These are phyloP conservation scores for Spathaspora sp. DNA, from an alignment of 805 yeast species.

Conservation along the genomic window DNA sequence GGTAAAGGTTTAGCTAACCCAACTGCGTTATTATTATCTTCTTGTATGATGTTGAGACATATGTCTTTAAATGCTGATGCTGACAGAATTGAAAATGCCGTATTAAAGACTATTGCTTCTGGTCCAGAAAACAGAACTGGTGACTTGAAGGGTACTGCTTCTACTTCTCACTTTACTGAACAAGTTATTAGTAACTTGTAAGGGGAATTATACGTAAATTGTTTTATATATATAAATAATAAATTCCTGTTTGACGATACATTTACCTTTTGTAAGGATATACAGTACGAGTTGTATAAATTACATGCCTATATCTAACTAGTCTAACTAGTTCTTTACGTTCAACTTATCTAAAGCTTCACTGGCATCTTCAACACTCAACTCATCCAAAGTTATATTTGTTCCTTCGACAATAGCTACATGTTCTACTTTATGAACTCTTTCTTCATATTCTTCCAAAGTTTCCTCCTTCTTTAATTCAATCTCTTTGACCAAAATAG, in stretches of 20 bases:
- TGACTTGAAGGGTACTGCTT: conserved; percentile 89
- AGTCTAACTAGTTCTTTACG: background rate
- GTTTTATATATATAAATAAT: background rate
- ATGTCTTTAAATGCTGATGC: conserved; percentile 86
- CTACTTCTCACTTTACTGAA: conserved; percentile 86
- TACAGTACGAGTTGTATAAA: background rate
- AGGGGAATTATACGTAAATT: conserved; percentile 7
- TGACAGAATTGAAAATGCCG: conserved; percentile 83
- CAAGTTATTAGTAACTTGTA: conserved; percentile 80
- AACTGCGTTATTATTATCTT: conserved; percentile 91
- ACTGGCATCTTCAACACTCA: conserved; percentile 9
- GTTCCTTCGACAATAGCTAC: conserved; percentile 93
- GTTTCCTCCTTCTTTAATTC: conserved; percentile 69
- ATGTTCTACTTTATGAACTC: conserved; percentile 86
- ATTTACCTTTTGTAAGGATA: background rate
- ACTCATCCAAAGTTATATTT: conserved; percentile 48
- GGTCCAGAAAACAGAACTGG: conserved; percentile 96
- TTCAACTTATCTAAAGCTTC: background rate
- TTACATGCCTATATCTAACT: background rate
- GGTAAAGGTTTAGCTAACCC: conserved; percentile 99
- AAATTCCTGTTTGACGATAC: too few relatives aligned
- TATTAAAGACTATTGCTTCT: conserved; percentile 83
- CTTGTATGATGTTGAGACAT: conserved; percentile 99
- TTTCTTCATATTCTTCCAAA: conserved; percentile 71
- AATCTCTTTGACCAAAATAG: conserved; percentile 77